Evolutionary conservation across 2,329 filamentous ascomycete genomes (phyloP), one percentile per base, ranked within the genome.

Genomic region (Penicillium palitans): DNA sequence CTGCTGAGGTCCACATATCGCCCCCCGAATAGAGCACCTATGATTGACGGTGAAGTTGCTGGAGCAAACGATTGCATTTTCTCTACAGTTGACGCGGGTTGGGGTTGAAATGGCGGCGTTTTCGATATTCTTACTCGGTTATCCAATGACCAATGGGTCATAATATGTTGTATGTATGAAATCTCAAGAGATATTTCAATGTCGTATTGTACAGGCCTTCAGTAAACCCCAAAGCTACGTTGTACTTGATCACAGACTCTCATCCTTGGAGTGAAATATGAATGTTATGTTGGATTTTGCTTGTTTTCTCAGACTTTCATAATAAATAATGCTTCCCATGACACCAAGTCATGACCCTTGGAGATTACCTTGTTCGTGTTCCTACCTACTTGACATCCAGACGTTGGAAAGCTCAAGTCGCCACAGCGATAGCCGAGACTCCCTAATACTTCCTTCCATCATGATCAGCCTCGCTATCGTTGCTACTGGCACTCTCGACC

Each of bases 401-500:
- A 37, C 2, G 7, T 19, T 25, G 8, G 21, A 40, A n/a, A 17
- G 3, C 15, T 37, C 39, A 35, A 33, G 21, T 27, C 8, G 29
- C 6, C 19, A 15, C 29, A 29, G 21, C 41, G 17, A 42, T 21
- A 15, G 19, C 21, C 31, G 6, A 40, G n/a, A 15, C 39, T 37
- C 8, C 31, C 39, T 62, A 59, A 40, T 54, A 52, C 29, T 63
- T 60, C 55, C 48, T 12, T 15, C 33, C 55, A 37, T 50, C 58
- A 46, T 57, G 61, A 55, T 65, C 53, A 58, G 56, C 67, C 60
- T 66, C 62, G 40, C 68, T 67, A 6, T 62, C 65, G 44, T 59
- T 63, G 52, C 78, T 82, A 75, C 61, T 88, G 83, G 55, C 78
- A 71, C 51, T 85, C 17, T 66, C 61, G 33, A 65, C 47, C 39